These are phyloP conservation scores for Aspergillus fijiensis DNA, from an alignment of 2,329 filamentous ascomycete species.

Conservation along the genomic window DNA sequence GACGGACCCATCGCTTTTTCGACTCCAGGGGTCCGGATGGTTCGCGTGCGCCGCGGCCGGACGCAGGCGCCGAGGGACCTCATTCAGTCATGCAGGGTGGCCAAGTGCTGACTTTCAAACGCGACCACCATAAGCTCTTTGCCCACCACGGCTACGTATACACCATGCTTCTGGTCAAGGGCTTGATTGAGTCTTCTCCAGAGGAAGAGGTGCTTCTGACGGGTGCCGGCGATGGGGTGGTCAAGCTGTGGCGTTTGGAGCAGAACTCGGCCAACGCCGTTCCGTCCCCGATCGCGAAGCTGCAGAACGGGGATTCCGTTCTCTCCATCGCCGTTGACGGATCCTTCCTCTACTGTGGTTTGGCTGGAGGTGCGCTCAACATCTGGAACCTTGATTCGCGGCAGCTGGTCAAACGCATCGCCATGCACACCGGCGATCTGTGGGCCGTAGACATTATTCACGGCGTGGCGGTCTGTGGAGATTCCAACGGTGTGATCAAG, in stretches of 20 bases:
- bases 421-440: constrained; percentile 75
- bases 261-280: constrained; percentile 55
- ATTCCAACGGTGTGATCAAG: constrained; percentile 82
- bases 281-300: constrained; percentile 67
- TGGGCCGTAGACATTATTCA: constrained; percentile 84
- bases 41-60: constrained; percentile 70
- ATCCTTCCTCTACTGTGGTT: constrained; percentile 88
- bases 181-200: constrained; percentile 67
- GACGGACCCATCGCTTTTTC: constrained; percentile 84
- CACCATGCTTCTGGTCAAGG: constrained; percentile 84
- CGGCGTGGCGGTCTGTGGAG: constrained; percentile 81
- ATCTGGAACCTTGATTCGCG: constrained; percentile 96
- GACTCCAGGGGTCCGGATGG: constrained; percentile 87
- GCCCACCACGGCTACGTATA: constrained; percentile 96
- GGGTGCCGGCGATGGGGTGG: constrained; percentile 87
- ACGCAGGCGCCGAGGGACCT: constrained; percentile 54
- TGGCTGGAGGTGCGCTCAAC: constrained; percentile 83
- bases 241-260: constrained; percentile 87
- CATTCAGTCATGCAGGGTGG: constrained; percentile 56
- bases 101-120: constrained; percentile 75
- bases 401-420: constrained; percentile 84
- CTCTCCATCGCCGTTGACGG: constrained; percentile 83
- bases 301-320: constrained; percentile 64
- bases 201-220: constrained; percentile 76
- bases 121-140: constrained; percentile 78